These are phyloP conservation scores for Cicer yamashitae DNA, from an alignment of 306 rosid genomes.

Conservation along the genomic window DNA sequence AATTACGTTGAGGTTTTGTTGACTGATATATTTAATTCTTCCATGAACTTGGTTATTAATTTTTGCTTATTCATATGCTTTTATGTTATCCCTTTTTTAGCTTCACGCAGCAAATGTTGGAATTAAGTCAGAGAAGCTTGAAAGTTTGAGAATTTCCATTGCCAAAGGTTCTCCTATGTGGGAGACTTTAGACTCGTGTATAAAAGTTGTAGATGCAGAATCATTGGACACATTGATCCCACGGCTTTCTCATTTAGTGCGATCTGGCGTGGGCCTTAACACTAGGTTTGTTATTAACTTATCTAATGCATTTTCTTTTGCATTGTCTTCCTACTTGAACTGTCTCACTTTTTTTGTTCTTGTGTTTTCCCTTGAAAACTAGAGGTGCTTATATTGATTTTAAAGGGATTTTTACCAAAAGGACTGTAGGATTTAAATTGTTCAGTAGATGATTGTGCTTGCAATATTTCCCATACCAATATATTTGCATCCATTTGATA, in stretches of 20 bases:
- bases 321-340: conserved; percentile 7
- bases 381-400: conserved; percentile 7
- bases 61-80: conserved; percentile 33
- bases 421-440: neutral
- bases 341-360: conserved; percentile 13
- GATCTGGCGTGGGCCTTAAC: conserved; percentile 96
- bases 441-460: conserved; percentile 1
- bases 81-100: conserved; percentile 53
- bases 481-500: conserved; percentile 24
- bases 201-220: conserved; percentile 83
- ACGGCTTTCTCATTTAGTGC: conserved; percentile 85
- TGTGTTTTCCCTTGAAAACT: conserved; percentile 30
- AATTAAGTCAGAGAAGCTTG: conserved; percentile 88
- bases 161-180: conserved; percentile 99
- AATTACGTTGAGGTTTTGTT: conserved; percentile 87
- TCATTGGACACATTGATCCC: conserved; percentile 79
- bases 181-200: conserved; percentile 93
- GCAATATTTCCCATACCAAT: conserved; percentile 1
- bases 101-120: conserved; percentile 92
- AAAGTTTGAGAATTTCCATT: conserved; percentile 86
- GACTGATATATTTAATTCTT: conserved; percentile 41
- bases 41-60: conserved; percentile 16
- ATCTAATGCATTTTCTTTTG: conserved; percentile 16
- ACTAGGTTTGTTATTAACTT: conserved; percentile 65
- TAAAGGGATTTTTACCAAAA: neutral